Conservation (phyloP, 1,284 basidiomycete species). For the Leccinum griseonigrum region DNA sequence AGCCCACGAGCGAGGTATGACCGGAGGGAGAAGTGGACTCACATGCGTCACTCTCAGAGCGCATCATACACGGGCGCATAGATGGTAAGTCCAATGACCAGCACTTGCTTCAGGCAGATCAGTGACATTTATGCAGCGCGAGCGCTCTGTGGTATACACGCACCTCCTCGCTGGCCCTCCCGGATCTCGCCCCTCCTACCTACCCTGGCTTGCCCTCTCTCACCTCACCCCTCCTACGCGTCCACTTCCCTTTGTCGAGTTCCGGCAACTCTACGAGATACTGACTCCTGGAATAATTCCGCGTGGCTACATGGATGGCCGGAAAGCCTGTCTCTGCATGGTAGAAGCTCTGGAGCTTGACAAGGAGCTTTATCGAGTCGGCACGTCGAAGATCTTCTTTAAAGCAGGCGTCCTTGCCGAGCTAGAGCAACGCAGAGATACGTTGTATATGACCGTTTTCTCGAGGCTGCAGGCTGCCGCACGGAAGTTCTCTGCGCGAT, state of each 20-base stretch:
- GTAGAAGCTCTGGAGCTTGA: slow-evolving; percentile 90
- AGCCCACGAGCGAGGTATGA: too few species aligned
- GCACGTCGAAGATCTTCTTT: slow-evolving; percentile 98
- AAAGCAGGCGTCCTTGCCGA: slow-evolving; percentile 99
- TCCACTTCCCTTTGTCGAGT: slow-evolving; percentile 89
- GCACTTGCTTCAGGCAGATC: too few species aligned
- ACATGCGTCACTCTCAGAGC: too few species aligned
- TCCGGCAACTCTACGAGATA: slow-evolving; percentile 95
- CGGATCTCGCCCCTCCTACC: too few species aligned
- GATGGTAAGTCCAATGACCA: too few species aligned
- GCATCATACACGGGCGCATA: too few species aligned
- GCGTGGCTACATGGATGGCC: slow-evolving; percentile 95
- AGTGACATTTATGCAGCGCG: too few species aligned
- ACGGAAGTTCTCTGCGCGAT: slow-evolving; percentile 81
- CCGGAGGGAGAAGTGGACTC: too few species aligned
- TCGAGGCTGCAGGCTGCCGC: slow-evolving; percentile 85
- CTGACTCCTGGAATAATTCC: slow-evolving; percentile 92
- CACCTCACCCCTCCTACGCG: too few species aligned
- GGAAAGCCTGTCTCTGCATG: slow-evolving; percentile 93
- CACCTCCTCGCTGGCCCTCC: too few species aligned
- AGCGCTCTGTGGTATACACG: too few species aligned
- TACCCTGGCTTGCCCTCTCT: too few species aligned
- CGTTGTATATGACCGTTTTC: slow-evolving; percentile 86
- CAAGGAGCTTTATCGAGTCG: slow-evolving; percentile 83
- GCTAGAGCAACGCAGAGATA: slow-evolving; percentile 91